These are phyloP conservation scores for Hericium alpestre DNA, from an alignment of 768 basidiomycete species.

Conservation along the genomic window DNA sequence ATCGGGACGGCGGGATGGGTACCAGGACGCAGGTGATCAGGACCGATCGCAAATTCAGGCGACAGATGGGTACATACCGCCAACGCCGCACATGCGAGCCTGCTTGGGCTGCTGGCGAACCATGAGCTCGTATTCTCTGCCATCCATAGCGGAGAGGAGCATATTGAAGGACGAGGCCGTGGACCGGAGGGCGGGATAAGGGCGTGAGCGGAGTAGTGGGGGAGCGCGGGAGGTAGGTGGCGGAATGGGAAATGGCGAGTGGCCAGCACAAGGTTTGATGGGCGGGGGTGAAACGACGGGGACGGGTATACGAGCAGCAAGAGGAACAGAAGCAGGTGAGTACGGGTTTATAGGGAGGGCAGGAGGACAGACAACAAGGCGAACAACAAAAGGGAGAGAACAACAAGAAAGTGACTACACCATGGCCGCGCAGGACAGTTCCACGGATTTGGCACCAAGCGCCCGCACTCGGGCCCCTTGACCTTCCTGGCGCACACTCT, in stretches of 20 bases:
- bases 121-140: slow-evolving; percentile 68
- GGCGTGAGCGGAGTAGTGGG: slow-evolving; percentile 2
- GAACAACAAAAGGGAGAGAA: slow-evolving; percentile 8
- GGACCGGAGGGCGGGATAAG: slow-evolving; percentile 9
- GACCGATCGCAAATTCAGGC: background rate
- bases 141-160: slow-evolving; percentile 10
- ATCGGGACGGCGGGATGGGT: background rate
- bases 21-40: slow-evolving; percentile 2
- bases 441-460: background rate
- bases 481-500: background rate
- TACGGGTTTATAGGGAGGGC: background rate
- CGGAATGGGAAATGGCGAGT: slow-evolving; percentile 2
- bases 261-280: background rate
- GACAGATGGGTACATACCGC: slow-evolving; percentile 40
- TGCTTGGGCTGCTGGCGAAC: slow-evolving; percentile 90
- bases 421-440: background rate
- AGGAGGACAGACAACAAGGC: slow-evolving; percentile 2
- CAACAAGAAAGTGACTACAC: background rate
- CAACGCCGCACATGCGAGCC: slow-evolving; percentile 82
- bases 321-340: background rate
- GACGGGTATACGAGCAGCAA: background rate
- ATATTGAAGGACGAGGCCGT: slow-evolving; percentile 2
- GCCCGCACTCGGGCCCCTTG: background rate
- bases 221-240: slow-evolving; percentile 12
- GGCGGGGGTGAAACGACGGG: background rate